Conservation (phyloP, 2,329 filamentous ascomycete genomes). For the Rhynchosporium agropyri region DNA sequence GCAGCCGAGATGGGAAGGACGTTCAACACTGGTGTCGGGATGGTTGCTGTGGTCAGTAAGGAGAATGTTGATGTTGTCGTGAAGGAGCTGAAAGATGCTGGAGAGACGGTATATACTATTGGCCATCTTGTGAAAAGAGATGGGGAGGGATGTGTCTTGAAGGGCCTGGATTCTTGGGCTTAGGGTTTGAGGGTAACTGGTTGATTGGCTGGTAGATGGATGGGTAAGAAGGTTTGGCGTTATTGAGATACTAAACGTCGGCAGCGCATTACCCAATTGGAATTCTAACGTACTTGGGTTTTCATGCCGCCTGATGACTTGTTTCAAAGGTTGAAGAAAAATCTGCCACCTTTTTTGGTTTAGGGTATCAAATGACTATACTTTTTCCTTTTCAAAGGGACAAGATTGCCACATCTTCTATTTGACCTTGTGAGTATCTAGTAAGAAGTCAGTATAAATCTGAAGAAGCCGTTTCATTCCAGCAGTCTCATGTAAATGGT, state of each 20-base stretch:
- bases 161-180: constrained; percentile 51
- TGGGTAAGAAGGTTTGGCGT: constrained; percentile 19
- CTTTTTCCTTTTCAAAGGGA: no score
- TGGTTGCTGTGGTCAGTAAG: constrained; percentile 81
- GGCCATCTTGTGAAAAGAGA: constrained; percentile 67
- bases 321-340: no score
- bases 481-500: no score
- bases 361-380: no score
- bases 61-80: constrained; percentile 64
- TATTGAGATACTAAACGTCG: constrained; percentile 34
- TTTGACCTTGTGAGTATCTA: no score
- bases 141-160: constrained; percentile 63
- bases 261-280: no score
- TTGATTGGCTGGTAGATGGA: not conserved
- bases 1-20: constrained; percentile 83
- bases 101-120: constrained; percentile 77
- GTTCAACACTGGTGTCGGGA: constrained; percentile 94
- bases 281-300: no score
- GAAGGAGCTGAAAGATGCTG: constrained; percentile 62
- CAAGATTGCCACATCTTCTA: no score
- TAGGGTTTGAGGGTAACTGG: constrained; percentile 25
- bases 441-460: no score
- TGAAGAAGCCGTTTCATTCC: no score
- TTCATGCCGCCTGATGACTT: no score
- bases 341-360: no score